Base-by-base conservation (phyloP, 23 red algal species). In the Gracilaria gracilis region DNA sequence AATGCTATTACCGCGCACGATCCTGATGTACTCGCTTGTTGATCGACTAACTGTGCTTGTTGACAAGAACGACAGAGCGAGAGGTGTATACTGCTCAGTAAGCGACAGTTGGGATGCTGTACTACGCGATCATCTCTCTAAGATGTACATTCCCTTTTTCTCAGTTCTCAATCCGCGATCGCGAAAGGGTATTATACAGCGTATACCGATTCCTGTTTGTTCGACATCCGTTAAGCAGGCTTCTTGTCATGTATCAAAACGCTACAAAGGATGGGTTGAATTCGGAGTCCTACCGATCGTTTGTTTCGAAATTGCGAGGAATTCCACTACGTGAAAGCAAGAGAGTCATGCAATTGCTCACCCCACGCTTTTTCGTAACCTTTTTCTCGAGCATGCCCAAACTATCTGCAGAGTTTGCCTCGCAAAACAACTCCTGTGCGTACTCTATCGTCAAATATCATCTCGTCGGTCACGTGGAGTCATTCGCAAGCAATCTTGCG, bases 161-260 rank as follows among this genome's bases (percentile, higher is more conserved):
- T 27, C 54, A 82, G 79, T 47, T 82, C 28, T 62, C 54, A 48
- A 82, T 82, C 20, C 79, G 79, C 32, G 79, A 82, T 65, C 79
- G 79, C 4, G 79, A 82, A 62, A 57, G 79, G 36, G 21, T 82
- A 25, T 27, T 82, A 0, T 40, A 39, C 53, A 42, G 23, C 11
- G 31, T 82, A 5, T 82, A 32, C 29, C 79, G 79, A 17, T 82
- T 82, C 79, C 28, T 82, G 25, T 82, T 82, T 34, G 79, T 82
- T 64, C 49, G 20, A 32, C 46, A 82, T 61, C 79, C 79, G 19
- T 12, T 82, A 20, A 77, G n/a, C 23, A 46, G 72, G 46, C 72
- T 77, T 8, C 72, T 29, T 11, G 13, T 49, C 72, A 77, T 77
- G 25, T 77, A 49, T 31, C 72, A 50, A 51, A 77, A 77, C 27